Conservation (phyloP, 805 yeast genomes). For the Cyberlindnera amylophila region DNA sequence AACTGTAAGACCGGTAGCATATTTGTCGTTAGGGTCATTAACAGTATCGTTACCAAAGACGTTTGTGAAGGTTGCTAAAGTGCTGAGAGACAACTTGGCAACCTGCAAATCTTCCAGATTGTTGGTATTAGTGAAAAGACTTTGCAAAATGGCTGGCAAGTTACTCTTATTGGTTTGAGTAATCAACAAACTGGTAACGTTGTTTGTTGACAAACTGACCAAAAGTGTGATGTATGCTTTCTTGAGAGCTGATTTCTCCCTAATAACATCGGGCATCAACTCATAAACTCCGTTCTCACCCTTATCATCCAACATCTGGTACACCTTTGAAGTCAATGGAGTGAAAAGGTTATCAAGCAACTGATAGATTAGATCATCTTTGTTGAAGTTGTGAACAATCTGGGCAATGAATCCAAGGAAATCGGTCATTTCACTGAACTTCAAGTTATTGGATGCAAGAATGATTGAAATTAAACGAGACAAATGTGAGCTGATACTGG, state of each 20-base stretch:
- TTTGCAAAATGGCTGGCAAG: conserved; percentile 57
- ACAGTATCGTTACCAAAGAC: conserved; percentile 69
- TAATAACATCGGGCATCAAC: conserved; percentile 51
- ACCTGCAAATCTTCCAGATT: conserved; percentile 60
- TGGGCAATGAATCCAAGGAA: conserved; percentile 86
- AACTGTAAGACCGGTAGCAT: conserved; percentile 43
- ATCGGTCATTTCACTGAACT: conserved; percentile 66
- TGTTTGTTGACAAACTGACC: conserved; percentile 68
- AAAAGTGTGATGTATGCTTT: conserved; percentile 68
- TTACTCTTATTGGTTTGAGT: conserved; percentile 60
- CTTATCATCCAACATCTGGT: conserved; percentile 42
- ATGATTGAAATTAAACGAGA: conserved; percentile 70
- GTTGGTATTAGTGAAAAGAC: conserved; percentile 61
- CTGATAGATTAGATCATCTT: conserved; percentile 64
- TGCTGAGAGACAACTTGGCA: conserved; percentile 66
- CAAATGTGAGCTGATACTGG: conserved; percentile 46
- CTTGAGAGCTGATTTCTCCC: conserved; percentile 65
- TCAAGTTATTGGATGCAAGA: conserved; percentile 53
- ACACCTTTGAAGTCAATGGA: conserved; percentile 69
- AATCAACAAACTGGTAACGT: conserved; percentile 72
- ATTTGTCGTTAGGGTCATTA: conserved; percentile 53
- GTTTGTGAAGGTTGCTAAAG: conserved; percentile 58
- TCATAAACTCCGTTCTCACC: conserved; percentile 37
- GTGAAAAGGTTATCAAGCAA: conserved; percentile 68
- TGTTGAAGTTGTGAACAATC: conserved; percentile 71